Base-by-base conservation (phyloP, 176 grass and related monocot species). In the Tillandsia fasciculata region DNA sequence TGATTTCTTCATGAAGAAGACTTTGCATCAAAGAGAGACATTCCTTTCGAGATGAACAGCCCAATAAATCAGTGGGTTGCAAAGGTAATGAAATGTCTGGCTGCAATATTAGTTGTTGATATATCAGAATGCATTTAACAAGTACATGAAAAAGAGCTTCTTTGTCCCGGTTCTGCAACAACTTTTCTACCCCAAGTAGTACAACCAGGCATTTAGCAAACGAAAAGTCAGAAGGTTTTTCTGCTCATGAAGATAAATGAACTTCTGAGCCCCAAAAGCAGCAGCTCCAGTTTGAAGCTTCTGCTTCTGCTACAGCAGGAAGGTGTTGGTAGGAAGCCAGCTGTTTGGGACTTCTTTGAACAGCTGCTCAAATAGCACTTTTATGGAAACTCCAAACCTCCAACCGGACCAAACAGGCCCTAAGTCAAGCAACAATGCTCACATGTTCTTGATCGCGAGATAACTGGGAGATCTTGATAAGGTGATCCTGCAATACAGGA, bases 401-500 rank as follows among this genome's bases (percentile, higher is more conserved):
- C 59, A 9, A 49, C 27, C 11, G 59, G 10, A 63, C 59, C 11
- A 50, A 13, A 64, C 13, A 64, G n/a, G 49, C 24, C 10, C 8
- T 23, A 49, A 63, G 7, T 47, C 24, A 64, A 63, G 51, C 80
- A 65, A 59, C 56, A 70, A 69, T 63, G 72, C 93, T 92, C 78
- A 97, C 93, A 87, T 97, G 93, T 88, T 75, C 72, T 50, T 97
- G 86, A 85, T 97, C 93, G 75, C 82, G 76, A 70, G 91, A 85
- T 58, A 91, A 76, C 63, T 89, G 93, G 52, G 93, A 86, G 83
- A 97, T 92, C 78, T 83, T 92, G 76, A 97, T 83, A 48, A 97
- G 76, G 61, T 83, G 92, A 52, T 92, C 93, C 82, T 87, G 84
- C 77, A 92, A 87, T 58, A 92, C 86, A 69, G 92, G 75, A 73